phyloP scores from a whole-genome alignment of 345 rosid species.

The Citropsis articulata region DNA sequence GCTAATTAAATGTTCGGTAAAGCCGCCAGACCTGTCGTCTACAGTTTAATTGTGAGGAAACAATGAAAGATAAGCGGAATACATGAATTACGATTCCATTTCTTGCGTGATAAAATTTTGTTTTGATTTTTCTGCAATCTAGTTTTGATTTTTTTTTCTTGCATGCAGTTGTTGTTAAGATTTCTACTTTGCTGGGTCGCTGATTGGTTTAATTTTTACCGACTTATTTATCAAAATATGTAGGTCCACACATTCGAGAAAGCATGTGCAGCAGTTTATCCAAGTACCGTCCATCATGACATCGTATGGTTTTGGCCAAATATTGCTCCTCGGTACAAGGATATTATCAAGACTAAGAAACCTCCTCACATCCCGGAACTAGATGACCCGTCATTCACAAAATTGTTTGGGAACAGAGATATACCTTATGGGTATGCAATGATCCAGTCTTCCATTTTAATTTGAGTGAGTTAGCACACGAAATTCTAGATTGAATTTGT shows the following conservation, averaged over 20 bases:
- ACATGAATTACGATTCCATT: too few relatives aligned
- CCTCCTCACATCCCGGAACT: constrained; percentile 76
- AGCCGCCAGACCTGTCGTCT: too few relatives aligned
- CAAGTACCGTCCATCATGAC: constrained; percentile 67
- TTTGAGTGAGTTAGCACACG: background rate
- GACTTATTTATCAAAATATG: constrained; percentile 8
- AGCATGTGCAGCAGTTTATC: constrained; percentile 79
- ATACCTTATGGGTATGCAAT: constrained; percentile 73
- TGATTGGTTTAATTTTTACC: background rate
- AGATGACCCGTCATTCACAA: constrained; percentile 78
- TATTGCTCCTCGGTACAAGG: constrained; percentile 63
- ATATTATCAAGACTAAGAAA: constrained; percentile 51
- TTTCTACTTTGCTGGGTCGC: too few relatives aligned
- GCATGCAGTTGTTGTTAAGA: too few relatives aligned
- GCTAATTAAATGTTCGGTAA: too few relatives aligned
- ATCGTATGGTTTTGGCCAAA: constrained; percentile 97
- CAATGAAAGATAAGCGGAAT: too few relatives aligned
- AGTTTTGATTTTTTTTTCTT: too few relatives aligned
- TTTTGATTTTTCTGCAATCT: too few relatives aligned
- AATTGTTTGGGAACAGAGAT: constrained; percentile 58
- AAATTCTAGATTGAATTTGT: background rate
- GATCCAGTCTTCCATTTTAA: background rate
- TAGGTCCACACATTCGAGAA: constrained; percentile 71
- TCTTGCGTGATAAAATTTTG: too few relatives aligned
- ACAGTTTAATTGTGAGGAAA: too few relatives aligned